A percentile compares a stretch with the other conserved stretches of the same genome.
phyloP scores from a whole-genome alignment of 2,329 filamentous ascomycete genomes.

The Berkeleyomyces rouxiae region DNA sequence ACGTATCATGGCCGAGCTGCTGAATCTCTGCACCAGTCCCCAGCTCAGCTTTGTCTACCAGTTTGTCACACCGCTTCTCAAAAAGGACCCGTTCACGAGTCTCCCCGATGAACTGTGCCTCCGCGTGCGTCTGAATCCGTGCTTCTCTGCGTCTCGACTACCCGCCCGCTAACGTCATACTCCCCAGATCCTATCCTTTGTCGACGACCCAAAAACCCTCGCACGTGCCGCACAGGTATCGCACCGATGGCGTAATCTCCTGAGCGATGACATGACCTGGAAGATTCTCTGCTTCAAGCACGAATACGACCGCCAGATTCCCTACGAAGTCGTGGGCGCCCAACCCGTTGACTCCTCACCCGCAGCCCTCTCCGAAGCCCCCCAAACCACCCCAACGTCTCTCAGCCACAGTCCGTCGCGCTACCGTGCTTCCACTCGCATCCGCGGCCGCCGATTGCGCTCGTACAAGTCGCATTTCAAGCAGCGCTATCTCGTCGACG shows the following conservation, averaged over 20 bases:
- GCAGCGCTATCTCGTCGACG: slow-evolving; percentile 90
- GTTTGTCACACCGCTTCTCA: slow-evolving; percentile 83
- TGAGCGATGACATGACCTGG: slow-evolving; percentile 96
- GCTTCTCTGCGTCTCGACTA: background rate
- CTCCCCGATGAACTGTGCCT: slow-evolving; percentile 88
- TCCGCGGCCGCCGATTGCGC: slow-evolving; percentile 41
- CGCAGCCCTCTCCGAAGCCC: background rate
- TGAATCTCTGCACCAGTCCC: slow-evolving; percentile 89
- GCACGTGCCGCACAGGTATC: slow-evolving; percentile 94
- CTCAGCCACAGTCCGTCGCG: slow-evolving; percentile 18
- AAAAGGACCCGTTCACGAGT: slow-evolving; percentile 88
- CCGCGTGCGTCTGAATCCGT: slow-evolving; percentile 39
- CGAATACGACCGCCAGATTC: slow-evolving; percentile 54
- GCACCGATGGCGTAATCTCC: slow-evolving; percentile 75
- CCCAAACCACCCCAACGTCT: background rate
- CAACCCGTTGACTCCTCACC: background rate
- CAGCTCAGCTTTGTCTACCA: slow-evolving; percentile 91
- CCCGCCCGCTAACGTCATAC: background rate
- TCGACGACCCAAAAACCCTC: slow-evolving; percentile 89
- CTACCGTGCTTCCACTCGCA: slow-evolving; percentile 6
- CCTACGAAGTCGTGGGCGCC: slow-evolving; percentile 24
- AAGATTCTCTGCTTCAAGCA: slow-evolving; percentile 94
- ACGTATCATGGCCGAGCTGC: slow-evolving; percentile 66
- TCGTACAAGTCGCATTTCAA: slow-evolving; percentile 97
- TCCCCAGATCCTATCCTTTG: slow-evolving; percentile 76